Evolutionary conservation across 2,329 filamentous ascomycete genomes (phyloP), one percentile per base, ranked within the genome.

Genomic region (Diaporthe citrichinensis): DNA sequence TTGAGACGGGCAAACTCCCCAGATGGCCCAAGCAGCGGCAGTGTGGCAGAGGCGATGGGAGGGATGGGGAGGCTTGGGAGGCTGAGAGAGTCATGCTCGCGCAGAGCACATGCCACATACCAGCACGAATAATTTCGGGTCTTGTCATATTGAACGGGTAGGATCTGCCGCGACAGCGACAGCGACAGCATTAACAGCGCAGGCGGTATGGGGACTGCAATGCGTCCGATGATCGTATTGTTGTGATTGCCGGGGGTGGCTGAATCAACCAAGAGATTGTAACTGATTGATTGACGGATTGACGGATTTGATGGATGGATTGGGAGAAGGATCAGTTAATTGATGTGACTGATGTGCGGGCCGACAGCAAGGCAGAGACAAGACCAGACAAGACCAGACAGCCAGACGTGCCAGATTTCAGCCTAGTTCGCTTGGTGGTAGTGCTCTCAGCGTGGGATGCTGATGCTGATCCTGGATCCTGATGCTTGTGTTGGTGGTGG

Each of bases 41-140:
- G 46, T 23, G 39, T 44, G 59, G 59, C 58, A 34, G 62, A 51
- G 44, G 65, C 31, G 46, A 53, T 34, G 28, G 31, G 65, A 51
- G 34, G 49, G 49, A 39, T 49, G 34, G 65, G 34, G 34, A 39
- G 65, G 65, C 65, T 55, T 69, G 49, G 46, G 49, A 69, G 65
- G 65, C 65, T 69, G 55, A 58, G 51, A 74, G 65, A 74, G 71
- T 74, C 61, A 74, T 71, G 72, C 59, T 67, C 65, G 34, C 15
- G 34, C 34, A 15, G 49, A 69, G 65, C 65, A 69, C 65, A 49
- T 36, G 53, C 77, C 72, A 86, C 89, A 80, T 89, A 91, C 90
- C 90, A 82, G 90, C 90, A 82, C 90, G 89, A 84, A 91, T 86
- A 79, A 91, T 90, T 79, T 87, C 86, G 80, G 89, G 89, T 84